Conservation (phyloP, 2,329 filamentous ascomycete species). For the Metarhizium rileyi region DNA sequence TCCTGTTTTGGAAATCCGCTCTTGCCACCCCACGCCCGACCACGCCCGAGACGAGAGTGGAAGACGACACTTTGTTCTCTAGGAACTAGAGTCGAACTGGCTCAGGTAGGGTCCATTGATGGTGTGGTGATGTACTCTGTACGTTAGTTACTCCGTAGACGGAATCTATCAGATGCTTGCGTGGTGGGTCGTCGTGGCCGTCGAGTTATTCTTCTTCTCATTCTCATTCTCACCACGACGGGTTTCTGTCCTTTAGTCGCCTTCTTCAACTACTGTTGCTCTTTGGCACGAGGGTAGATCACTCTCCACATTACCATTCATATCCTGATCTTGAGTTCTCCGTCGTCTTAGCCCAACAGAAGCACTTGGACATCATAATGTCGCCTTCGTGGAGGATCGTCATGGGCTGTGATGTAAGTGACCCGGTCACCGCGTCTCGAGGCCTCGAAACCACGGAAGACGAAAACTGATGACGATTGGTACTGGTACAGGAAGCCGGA, state of each 20-base stretch:
- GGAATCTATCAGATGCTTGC: neutral
- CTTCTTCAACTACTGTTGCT: neutral
- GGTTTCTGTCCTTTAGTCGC: neutral
- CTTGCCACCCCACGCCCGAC: neutral
- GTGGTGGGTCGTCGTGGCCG: neutral
- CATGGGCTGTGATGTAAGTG: constrained; percentile 43
- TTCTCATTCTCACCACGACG: neutral
- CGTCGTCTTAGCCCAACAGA: neutral
- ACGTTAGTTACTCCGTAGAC: too few relatives aligned
- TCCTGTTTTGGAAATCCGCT: constrained; percentile 13
- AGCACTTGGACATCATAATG: constrained; percentile 21
- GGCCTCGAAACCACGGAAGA: neutral
- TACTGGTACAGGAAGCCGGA: constrained; percentile 57
- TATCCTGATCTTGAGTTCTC: neutral
- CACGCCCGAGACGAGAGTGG: too few relatives aligned
- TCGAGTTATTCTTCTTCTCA: too few relatives aligned
- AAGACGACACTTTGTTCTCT: neutral
- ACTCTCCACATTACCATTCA: too few relatives aligned
- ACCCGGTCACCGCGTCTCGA: neutral
- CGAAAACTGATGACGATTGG: neutral
- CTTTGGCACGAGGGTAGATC: neutral
- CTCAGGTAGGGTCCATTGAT: neutral
- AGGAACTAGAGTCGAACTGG: neutral
- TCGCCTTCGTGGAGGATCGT: constrained; percentile 42
- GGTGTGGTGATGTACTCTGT: neutral